phyloP scores from a whole-genome alignment of 2,329 filamentous ascomycete species.

The Domatiomyces globalis region DNA sequence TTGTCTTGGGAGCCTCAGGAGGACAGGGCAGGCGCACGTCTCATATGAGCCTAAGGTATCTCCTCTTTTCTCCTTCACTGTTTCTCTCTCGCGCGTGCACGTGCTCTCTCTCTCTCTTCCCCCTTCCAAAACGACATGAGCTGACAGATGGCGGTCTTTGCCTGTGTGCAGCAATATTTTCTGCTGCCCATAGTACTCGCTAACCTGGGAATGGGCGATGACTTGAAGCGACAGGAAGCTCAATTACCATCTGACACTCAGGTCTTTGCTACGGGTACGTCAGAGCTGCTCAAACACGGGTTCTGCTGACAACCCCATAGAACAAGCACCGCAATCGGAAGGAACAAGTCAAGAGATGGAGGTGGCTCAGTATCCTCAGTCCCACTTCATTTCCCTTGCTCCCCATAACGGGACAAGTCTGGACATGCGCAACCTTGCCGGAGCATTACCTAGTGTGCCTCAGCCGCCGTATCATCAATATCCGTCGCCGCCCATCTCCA shows the following conservation, averaged over 20 bases:
- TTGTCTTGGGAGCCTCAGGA: too few relatives aligned
- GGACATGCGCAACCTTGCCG: conserved; percentile 19
- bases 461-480: conserved; percentile 14
- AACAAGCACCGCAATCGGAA: conserved; percentile 28
- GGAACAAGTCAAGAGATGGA: conserved; percentile 5
- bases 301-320: conserved; percentile 45
- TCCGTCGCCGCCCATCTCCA: conserved; percentile 11
- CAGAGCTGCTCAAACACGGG: conserved; percentile 28
- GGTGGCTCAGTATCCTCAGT: conserved; percentile 13
- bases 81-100: too few relatives aligned
- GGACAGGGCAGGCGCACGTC: too few relatives aligned
- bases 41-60: too few relatives aligned
- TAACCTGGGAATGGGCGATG: conserved; percentile 19
- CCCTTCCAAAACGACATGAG: conserved; percentile 4
- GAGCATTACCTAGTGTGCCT: conserved; percentile 18
- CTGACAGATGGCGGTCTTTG: conserved; percentile 20
- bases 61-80: neutral
- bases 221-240: conserved; percentile 2
- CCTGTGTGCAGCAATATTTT: conserved; percentile 20
- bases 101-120: neutral
- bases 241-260: conserved; percentile 4
- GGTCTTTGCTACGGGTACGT: conserved; percentile 4
- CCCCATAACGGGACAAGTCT: conserved; percentile 7
- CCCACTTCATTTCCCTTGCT: conserved; percentile 8
- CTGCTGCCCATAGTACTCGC: conserved; percentile 21